phyloP scores from a whole-genome alignment of 306 rosid species.

The Coriaria nepalensis region DNA sequence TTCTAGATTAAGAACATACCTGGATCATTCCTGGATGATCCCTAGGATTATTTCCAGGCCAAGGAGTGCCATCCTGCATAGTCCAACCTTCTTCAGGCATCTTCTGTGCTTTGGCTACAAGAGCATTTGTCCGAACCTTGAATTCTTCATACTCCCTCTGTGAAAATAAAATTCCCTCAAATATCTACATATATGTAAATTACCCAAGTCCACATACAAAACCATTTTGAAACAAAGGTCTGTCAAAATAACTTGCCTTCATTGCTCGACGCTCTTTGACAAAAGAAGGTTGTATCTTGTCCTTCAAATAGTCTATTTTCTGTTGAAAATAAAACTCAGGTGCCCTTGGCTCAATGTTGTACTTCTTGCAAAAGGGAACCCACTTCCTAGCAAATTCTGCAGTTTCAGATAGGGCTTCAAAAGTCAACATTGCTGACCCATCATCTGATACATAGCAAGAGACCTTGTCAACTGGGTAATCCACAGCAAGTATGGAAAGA shows the following conservation, averaged over 20 bases:
- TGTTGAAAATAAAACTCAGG: slow-evolving; percentile 94
- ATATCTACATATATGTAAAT: not conserved
- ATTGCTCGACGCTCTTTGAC: slow-evolving; percentile 96
- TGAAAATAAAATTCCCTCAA: slow-evolving; percentile 12
- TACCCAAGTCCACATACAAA: not conserved
- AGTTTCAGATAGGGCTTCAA: slow-evolving; percentile 94
- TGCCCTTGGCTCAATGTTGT: slow-evolving; percentile 91
- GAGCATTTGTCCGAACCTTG: slow-evolving; percentile 80
- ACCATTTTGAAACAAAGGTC: not conserved
- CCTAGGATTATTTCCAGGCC: slow-evolving; percentile 99
- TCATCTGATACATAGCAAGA: slow-evolving; percentile 98
- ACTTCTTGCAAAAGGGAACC: slow-evolving; percentile 98
- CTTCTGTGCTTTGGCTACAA: slow-evolving; percentile 94
- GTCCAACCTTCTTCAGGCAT: slow-evolving; percentile 99
- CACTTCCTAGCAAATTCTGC: slow-evolving; percentile 97
- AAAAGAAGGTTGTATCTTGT: slow-evolving; percentile 94
- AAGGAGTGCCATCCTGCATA: slow-evolving; percentile 99
- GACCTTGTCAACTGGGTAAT: slow-evolving; percentile 99
- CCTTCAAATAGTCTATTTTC: slow-evolving; percentile 94
- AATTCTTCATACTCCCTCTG: slow-evolving; percentile 99
- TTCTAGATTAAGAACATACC: slow-evolving; percentile 26
- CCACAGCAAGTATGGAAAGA: slow-evolving; percentile 93
- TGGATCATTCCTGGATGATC: slow-evolving; percentile 99
- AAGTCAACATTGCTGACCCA: slow-evolving; percentile 98
- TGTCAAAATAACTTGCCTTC: slow-evolving; percentile 42